Percentiles rank a stretch among this genome's conserved stretches.
Evolutionary conservation across 441 rosid species (phyloP).

Genomic region (Euphorbia schlechtendalii): DNA sequence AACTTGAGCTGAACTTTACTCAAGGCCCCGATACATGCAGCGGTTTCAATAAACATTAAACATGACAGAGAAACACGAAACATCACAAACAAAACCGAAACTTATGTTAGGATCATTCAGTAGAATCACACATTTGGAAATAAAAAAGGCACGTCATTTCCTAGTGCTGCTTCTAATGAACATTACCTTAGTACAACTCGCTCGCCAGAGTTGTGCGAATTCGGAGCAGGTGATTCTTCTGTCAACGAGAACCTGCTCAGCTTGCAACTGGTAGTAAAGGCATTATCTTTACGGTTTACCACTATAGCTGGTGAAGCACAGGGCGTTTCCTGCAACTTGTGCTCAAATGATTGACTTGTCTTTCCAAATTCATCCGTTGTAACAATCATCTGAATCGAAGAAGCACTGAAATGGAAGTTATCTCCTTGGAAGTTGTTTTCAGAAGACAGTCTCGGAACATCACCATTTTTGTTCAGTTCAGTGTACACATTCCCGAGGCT

Average conservation of each 20-base stretch:
- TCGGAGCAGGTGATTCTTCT: constrained; percentile 42
- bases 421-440: no score
- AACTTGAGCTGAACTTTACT: background rate
- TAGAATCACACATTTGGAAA: no score
- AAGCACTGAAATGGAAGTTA: constrained; percentile 29
- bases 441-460: no score
- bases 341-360: constrained; percentile 33
- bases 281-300: constrained; percentile 34
- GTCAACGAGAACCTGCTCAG: constrained; percentile 80
- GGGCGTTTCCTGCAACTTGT: constrained; percentile 32
- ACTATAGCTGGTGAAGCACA: no score
- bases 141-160: constrained; percentile 10
- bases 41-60: background rate
- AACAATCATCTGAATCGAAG: constrained; percentile 25
- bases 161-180: constrained; percentile 15
- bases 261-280: constrained; percentile 50
- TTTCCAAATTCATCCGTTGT: constrained; percentile 34
- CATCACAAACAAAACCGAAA: constrained; percentile 13
- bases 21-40: background rate
- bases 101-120: no score
- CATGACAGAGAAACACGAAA: background rate
- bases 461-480: no score
- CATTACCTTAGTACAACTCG: constrained; percentile 89
- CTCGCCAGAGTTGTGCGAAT: constrained; percentile 63
- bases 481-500: constrained; percentile 31